Evolutionary conservation across 2,329 filamentous ascomycete genomes (phyloP).

Genomic region (Chaetomiaceae sp.): DNA sequence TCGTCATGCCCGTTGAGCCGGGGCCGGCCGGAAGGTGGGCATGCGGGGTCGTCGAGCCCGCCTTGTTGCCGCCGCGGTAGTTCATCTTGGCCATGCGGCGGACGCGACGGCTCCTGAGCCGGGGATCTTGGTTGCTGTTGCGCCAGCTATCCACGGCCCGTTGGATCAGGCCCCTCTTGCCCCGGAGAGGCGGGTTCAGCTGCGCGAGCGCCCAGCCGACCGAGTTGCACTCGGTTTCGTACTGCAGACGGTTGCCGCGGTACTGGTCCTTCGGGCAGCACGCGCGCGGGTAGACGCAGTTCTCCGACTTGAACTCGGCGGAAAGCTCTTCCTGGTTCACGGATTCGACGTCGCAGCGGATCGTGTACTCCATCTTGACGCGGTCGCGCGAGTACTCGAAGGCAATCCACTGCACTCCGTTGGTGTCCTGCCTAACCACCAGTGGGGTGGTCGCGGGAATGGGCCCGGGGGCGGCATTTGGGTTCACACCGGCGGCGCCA

Average conservation of each 20-base stretch:
- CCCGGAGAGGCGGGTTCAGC: slow-evolving; percentile 82
- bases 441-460: slow-evolving; percentile 95
- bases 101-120: slow-evolving; percentile 84
- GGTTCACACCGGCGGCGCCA: slow-evolving; percentile 59
- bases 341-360: slow-evolving; percentile 94
- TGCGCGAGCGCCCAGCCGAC: slow-evolving; percentile 99
- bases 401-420: slow-evolving; percentile 97
- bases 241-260: slow-evolving; percentile 88
- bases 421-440: slow-evolving; percentile 90
- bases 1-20: slow-evolving; percentile 52
- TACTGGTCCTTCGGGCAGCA: slow-evolving; percentile 96
- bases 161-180: slow-evolving; percentile 94
- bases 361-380: slow-evolving; percentile 99
- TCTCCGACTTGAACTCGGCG: slow-evolving; percentile 92
- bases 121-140: slow-evolving; percentile 95
- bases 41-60: slow-evolving; percentile 51
- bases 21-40: slow-evolving; percentile 59
- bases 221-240: slow-evolving; percentile 98
- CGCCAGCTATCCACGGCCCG: slow-evolving; percentile 97
- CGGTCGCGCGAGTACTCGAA: slow-evolving; percentile 97
- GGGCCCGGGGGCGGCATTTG: slow-evolving; percentile 88
- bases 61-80: slow-evolving; percentile 59
- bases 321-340: slow-evolving; percentile 83
- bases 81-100: slow-evolving; percentile 95
- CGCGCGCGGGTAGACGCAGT: slow-evolving; percentile 94